phyloP scores from a whole-genome alignment of 306 rosid genomes.

The Lagenaria siceraria region DNA sequence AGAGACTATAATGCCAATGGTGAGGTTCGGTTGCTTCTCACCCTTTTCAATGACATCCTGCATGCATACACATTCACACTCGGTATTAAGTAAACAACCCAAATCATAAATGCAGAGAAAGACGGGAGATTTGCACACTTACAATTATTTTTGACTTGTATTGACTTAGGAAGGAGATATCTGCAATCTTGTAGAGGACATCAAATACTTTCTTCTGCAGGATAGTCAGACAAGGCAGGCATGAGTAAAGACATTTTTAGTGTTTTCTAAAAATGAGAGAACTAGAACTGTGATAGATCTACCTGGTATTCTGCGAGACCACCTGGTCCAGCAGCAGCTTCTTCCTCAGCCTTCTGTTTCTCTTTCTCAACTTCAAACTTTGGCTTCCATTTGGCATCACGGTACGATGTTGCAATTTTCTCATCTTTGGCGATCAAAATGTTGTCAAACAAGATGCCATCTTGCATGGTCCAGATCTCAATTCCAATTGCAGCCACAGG shows the following conservation, averaged over 20 bases:
- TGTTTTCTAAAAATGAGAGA: background rate
- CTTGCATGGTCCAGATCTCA: slow-evolving; percentile 99
- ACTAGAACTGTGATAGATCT: background rate
- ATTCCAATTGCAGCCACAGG: slow-evolving; percentile 82
- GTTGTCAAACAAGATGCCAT: slow-evolving; percentile 83
- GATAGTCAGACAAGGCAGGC: background rate
- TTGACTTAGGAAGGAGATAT: slow-evolving; percentile 54
- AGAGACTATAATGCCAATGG: slow-evolving; percentile 56
- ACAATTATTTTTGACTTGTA: slow-evolving; percentile 53
- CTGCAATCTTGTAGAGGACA: slow-evolving; percentile 69
- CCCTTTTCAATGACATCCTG: slow-evolving; percentile 80
- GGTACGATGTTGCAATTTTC: slow-evolving; percentile 52
- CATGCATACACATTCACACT: background rate
- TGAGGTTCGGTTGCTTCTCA: slow-evolving; percentile 68
- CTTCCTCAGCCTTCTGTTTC: slow-evolving; percentile 67
- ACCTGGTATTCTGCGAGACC: slow-evolving; percentile 65
- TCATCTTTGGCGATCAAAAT: slow-evolving; percentile 63
- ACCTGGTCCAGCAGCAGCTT: slow-evolving; percentile 33
- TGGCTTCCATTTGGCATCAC: slow-evolving; percentile 79
- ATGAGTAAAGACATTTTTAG: background rate
- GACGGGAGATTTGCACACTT: slow-evolving; percentile 6
- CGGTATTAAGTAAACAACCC: background rate
- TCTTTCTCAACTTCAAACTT: slow-evolving; percentile 67
- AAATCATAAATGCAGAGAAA: background rate
- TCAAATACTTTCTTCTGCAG: slow-evolving; percentile 82